Conservation (phyloP, 192 early-diverging fungal species). For the Phycomyces nitens region DNA sequence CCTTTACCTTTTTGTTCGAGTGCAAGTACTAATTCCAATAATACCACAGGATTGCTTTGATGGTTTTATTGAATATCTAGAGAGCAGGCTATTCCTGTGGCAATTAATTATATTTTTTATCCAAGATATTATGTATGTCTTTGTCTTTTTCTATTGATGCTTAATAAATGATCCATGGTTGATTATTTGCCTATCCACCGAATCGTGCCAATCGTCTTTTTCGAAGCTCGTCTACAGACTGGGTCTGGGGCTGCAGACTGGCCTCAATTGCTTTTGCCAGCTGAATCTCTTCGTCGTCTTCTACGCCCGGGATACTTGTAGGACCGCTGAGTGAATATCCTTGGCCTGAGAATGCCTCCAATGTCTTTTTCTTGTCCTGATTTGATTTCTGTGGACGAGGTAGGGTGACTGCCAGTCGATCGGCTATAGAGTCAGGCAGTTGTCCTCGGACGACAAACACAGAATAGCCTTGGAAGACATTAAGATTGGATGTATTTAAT, state of each 20-base stretch:
- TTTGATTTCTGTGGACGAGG: constrained; percentile 1
- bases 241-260: constrained; percentile 9
- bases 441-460: constrained; percentile 26
- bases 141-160: too few species aligned
- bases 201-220: constrained; percentile 30
- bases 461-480: constrained; percentile 28
- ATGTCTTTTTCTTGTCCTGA: constrained; percentile 5
- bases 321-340: constrained; percentile 7
- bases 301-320: background rate
- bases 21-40: too few species aligned
- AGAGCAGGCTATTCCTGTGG: too few species aligned
- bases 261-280: constrained; percentile 21
- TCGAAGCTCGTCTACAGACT: constrained; percentile 26
- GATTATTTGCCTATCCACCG: constrained; percentile 14
- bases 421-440: constrained; percentile 13
- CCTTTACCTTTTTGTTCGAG: too few species aligned
- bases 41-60: too few species aligned
- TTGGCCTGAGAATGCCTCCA: constrained; percentile 13
- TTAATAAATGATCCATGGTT: too few species aligned
- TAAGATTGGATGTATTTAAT: too few species aligned
- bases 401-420: constrained; percentile 12
- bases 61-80: too few species aligned
- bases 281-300: constrained; percentile 7
- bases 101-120: too few species aligned
- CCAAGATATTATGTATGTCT: too few species aligned